phyloP scores from a whole-genome alignment of 805 yeast species.

The Grigorovia transvaalensis region DNA sequence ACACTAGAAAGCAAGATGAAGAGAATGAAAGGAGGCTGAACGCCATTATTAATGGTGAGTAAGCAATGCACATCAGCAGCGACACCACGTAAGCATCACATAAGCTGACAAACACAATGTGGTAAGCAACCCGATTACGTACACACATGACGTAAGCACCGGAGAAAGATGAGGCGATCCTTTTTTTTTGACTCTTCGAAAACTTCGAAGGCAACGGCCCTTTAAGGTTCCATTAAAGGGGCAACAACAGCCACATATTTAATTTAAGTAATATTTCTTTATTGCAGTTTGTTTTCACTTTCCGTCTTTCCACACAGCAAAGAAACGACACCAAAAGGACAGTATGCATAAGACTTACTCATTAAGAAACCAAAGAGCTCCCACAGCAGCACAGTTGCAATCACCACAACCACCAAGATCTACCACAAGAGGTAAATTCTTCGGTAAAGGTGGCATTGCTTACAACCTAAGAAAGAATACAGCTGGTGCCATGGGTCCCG shows the following conservation, averaged over 20 bases:
- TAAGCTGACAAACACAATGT: neutral
- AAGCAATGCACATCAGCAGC: neutral
- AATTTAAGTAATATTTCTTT: too few relatives aligned
- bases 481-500: slow-evolving; percentile 77
- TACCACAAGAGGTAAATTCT: slow-evolving; percentile 73
- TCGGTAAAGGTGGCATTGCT: slow-evolving; percentile 64
- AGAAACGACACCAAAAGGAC: too few relatives aligned
- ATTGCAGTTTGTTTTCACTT: too few relatives aligned
- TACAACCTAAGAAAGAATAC: slow-evolving; percentile 56
- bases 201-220: neutral
- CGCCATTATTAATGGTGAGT: slow-evolving; percentile 26
- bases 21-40: slow-evolving; percentile 28
- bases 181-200: neutral
- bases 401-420: slow-evolving; percentile 92
- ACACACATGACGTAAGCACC: neutral
- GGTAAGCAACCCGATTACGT: neutral
- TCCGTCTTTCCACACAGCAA: too few relatives aligned
- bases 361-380: slow-evolving; percentile 88
- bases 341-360: slow-evolving; percentile 97
- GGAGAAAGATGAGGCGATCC: neutral
- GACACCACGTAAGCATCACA: neutral
- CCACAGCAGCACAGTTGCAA: slow-evolving; percentile 91
- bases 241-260: neutral
- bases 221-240: neutral
- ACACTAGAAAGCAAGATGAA: slow-evolving; percentile 27